These are phyloP conservation scores for Candida bentonensis DNA, from an alignment of 805 yeast genomes.

Conservation along the genomic window DNA sequence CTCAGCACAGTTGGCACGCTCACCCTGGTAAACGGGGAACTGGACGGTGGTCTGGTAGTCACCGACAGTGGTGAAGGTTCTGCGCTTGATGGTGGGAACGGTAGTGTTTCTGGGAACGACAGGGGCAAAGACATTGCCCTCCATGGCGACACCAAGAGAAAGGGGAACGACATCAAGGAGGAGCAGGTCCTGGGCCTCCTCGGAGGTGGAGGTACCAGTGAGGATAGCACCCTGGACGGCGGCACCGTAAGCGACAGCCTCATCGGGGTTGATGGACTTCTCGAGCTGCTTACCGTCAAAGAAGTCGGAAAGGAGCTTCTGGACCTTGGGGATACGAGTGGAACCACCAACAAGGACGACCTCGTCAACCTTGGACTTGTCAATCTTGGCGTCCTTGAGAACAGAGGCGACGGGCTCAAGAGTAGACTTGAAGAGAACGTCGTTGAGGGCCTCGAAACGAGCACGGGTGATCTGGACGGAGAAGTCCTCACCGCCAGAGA, in stretches of 20 bases:
- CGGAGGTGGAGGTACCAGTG: conserved; percentile 82
- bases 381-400: conserved; percentile 77
- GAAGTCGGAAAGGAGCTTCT: conserved; percentile 85
- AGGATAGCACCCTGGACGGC: conserved; percentile 99
- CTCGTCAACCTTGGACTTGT: conserved; percentile 79
- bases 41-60: conserved; percentile 98
- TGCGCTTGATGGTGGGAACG: conserved; percentile 97
- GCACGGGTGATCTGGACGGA: conserved; percentile 91
- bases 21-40: conserved; percentile 99
- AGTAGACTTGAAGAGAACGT: conserved; percentile 84
- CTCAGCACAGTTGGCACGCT: conserved; percentile 96
- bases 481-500: conserved; percentile 93
- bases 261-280: conserved; percentile 97
- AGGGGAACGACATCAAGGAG: conserved; percentile 96
- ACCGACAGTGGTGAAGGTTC: conserved; percentile 96
- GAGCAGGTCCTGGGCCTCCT: conserved; percentile 88
- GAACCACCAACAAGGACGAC: conserved; percentile 98
- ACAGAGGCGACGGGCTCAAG: conserved; percentile 91
- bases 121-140: conserved; percentile 98
- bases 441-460: conserved; percentile 92
- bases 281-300: conserved; percentile 94
- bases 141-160: conserved; percentile 98
- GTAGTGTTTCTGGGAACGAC: conserved; percentile 99
- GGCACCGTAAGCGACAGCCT: conserved; percentile 99
- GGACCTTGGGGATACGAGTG: conserved; percentile 97